These are phyloP conservation scores for Vitis labrusca DNA, from an alignment of 164 flowering plant species.

Conservation along the genomic window DNA sequence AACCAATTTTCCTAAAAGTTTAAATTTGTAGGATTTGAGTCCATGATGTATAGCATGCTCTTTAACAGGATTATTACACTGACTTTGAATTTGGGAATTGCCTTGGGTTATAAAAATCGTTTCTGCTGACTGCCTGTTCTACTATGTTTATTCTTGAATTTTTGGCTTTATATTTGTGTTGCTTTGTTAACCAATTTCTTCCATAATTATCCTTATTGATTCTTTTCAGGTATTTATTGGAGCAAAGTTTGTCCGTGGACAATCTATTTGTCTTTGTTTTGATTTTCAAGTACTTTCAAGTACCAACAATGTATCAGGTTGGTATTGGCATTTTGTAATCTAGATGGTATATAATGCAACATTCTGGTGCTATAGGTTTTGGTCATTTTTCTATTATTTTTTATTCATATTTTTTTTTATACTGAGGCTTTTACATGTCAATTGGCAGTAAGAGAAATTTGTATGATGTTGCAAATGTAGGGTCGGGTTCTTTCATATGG, in stretches of 20 bases:
- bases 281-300: slow-evolving; percentile 93
- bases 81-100: too few species aligned
- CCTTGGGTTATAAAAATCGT: too few species aligned
- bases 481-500: slow-evolving; percentile 92
- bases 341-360: background rate
- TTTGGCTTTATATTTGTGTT: background rate
- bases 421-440: background rate
- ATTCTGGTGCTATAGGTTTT: background rate
- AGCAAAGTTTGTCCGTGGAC: slow-evolving; percentile 97
- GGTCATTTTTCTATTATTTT: background rate
- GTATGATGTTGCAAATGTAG: slow-evolving; percentile 32
- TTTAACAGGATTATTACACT: too few species aligned
- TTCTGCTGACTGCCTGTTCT: too few species aligned
- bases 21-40: too few species aligned
- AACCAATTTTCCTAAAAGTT: too few species aligned
- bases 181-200: background rate
- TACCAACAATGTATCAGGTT: slow-evolving; percentile 83
- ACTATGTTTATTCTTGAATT: background rate
- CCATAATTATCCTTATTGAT: slow-evolving; percentile 1
- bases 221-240: slow-evolving; percentile 79
- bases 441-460: slow-evolving; percentile 10
- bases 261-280: slow-evolving; percentile 92
- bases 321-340: too few species aligned
- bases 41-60: too few species aligned
- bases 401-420: background rate